Evolutionary conservation across 805 yeast genomes (phyloP).

Genomic region (Starmerella cellae): DNA sequence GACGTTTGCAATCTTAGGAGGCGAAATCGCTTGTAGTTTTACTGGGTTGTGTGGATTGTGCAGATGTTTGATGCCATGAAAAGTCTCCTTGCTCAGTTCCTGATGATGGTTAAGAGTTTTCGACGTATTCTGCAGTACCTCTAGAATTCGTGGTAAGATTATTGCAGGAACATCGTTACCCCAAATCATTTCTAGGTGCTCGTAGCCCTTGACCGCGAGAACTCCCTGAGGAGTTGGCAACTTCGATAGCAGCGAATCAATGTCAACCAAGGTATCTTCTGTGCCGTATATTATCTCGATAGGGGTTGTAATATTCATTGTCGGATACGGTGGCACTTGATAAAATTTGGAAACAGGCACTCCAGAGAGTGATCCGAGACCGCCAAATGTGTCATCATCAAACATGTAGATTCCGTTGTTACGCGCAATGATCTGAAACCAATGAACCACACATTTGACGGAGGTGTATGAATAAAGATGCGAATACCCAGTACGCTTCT

Average conservation of each 20-base stretch:
- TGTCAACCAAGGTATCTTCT: conserved; percentile 73
- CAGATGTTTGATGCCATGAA: not conserved
- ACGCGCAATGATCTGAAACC: conserved; percentile 80
- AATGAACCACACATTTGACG: conserved; percentile 86
- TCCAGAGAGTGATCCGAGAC: conserved; percentile 17
- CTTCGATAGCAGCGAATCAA: conserved; percentile 54
- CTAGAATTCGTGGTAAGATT: conserved; percentile 19
- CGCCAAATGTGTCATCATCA: conserved; percentile 47
- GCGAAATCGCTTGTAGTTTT: not conserved
- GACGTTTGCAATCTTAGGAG: conserved; percentile 2
- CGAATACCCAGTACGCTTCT: conserved; percentile 67
- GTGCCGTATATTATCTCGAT: conserved; percentile 70
- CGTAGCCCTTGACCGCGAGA: conserved; percentile 39
- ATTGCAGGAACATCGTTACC: conserved; percentile 44
- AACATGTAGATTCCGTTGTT: conserved; percentile 70
- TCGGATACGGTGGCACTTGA: conserved; percentile 49
- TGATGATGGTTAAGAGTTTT: not conserved
- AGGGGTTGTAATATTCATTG: conserved; percentile 55
- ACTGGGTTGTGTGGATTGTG: not conserved
- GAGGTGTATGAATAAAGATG: conserved; percentile 86
- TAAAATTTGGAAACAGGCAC: conserved; percentile 27
- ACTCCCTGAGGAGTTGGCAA: conserved; percentile 55
- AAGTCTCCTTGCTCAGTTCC: not conserved
- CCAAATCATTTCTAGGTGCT: conserved; percentile 87
- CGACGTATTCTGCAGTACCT: not conserved